Conservation (phyloP, 148 eudicot genomes). For the Spergularia bocconei region DNA sequence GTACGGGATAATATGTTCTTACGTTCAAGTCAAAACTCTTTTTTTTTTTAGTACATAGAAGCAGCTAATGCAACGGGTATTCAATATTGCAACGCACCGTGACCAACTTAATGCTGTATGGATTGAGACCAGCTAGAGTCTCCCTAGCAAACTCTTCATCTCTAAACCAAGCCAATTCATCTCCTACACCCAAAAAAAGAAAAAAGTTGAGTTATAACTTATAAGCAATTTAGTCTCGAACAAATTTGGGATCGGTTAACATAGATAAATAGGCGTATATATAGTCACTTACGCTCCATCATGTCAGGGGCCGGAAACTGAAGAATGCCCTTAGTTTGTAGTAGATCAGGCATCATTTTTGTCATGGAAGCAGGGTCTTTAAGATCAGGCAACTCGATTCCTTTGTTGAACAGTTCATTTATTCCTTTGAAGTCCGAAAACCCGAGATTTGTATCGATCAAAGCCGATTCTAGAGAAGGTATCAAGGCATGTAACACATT, state of each 20-base stretch:
- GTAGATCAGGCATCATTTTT: background rate
- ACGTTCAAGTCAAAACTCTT: background rate
- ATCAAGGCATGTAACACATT: background rate
- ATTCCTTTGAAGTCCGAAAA: background rate
- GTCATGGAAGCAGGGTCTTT: background rate
- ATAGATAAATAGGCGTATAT: no score
- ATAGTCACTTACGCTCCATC: background rate
- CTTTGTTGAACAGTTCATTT: background rate
- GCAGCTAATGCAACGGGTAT: no score
- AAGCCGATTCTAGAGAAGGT: background rate
- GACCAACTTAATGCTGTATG: slow-evolving; percentile 48
- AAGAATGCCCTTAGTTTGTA: background rate
- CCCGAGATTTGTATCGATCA: background rate
- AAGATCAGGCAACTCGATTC: background rate
- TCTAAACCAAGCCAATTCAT: slow-evolving; percentile 57
- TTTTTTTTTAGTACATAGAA: no score
- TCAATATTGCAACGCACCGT: slow-evolving; percentile 39
- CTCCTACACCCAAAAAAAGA: slow-evolving; percentile 18
- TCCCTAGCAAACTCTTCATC: slow-evolving; percentile 72
- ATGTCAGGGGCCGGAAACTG: background rate
- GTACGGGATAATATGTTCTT: background rate
- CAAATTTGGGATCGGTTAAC: no score
- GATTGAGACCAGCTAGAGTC: slow-evolving; percentile 72
- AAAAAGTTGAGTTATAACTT: no score
- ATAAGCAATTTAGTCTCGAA: no score